Evolutionary conservation across 768 basidiomycete species (phyloP), one percentile per base, ranked within the genome.

Genomic region (Lentinula lateritia): DNA sequence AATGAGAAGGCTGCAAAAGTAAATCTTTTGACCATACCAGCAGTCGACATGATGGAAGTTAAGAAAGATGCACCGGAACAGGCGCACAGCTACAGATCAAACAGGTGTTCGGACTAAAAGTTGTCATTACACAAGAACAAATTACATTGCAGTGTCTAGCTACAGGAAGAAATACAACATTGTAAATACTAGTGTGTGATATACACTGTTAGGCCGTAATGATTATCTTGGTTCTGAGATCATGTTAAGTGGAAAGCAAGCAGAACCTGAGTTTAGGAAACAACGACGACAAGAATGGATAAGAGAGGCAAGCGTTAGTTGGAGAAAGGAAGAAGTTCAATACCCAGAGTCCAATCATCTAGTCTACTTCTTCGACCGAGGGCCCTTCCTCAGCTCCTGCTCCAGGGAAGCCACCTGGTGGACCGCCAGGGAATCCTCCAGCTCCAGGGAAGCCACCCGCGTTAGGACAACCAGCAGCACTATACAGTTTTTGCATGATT

Each of bases 311-410:
- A 28, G 9, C 2, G 28, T 34, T 7, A 10, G 12, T 16, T 28
- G 35, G 13, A 32, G 8, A 32, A 23, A 23, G 5, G 6, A 52
- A 18, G 12, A 15, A 34, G 10, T 36, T 15, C 35, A 42, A 16
- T 43, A 39, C 54, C 38, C 54, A 41, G 42, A 23, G 34, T 15
- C 12, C 32, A n/a, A 35, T 20, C 58, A 35, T 52, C 32, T 34
- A 52, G 64, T 82, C 81, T 66, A 86, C 86, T 74, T 88, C 86
- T 76, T 88, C 86, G 59, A 88, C 86, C 32, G 78, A 80, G 10
- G 86, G 86, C 42, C 87, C 87, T 35, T 84, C 85, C 70, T 83
- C 84, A 58, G 75, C 75, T 54, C 77, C 74, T 38, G 75, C 78
- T 50, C 79, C 80, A 55, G 81, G 82, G 53, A 84, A 84, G 36